Base-by-base conservation (phyloP, 2,329 filamentous ascomycete genomes). In the Bretziella fagacearum region DNA sequence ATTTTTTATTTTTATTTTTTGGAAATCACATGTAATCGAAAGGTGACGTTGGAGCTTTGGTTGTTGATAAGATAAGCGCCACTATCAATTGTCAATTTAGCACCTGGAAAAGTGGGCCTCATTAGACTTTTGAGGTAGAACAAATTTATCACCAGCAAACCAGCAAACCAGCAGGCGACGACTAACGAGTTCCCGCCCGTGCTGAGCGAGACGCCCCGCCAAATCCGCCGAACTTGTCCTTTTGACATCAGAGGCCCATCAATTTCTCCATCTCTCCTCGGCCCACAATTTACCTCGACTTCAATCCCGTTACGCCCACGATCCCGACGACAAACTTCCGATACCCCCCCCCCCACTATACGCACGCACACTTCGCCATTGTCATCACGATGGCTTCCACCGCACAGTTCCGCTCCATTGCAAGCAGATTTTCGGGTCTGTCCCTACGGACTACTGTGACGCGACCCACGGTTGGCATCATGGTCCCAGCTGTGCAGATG, bases 51-150 rank as follows among this genome's bases (percentile, higher is more conserved):
- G 33, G 32, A 45, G 36, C 27, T 47, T 20, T 30, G 15, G 20
- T 32, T 23, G n/a, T 30, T 36, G 48, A 46, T 50, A 42, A 46
- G 48, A 50, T 50, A 50, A 46, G 39, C 23, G n/a, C 17, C 22
- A 32, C 29, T 22, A 15, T n/a, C n/a, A 13, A n/a, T 17, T 32
- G 6, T 18, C 32, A 23, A 32, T 8, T 40, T 41, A 8, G 35
- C 10, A 39, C 15, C 6, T 6, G 17, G 11, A 43, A 43, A 43
- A 43, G 40, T 43, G 40, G 40, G 15, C 25, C 40, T 3, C 7
- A n/a, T 27, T 43, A 6, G 8, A 20, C 15, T 10, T 30, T 15
- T 17, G 26, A 27, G 15, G 26, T 20, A 10, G 40, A 43, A 43
- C 26, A 43, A 43, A 43, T 43, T 43, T 43, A 43, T 43, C 26